These are phyloP conservation scores for Thraustotheca clavata DNA, from an alignment of 352 stramenopile species.

Conservation along the genomic window DNA sequence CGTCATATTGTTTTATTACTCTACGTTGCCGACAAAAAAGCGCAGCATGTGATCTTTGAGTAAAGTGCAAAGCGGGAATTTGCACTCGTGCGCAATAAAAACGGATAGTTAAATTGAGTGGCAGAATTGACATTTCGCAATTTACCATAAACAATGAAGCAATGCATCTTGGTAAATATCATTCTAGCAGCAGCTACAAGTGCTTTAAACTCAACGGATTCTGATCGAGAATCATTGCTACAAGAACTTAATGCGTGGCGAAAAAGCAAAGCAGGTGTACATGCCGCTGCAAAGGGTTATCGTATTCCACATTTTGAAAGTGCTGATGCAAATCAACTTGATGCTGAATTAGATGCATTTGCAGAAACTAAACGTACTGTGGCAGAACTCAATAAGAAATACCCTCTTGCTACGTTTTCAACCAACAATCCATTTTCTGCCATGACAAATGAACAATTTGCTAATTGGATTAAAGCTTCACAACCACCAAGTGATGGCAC, in stretches of 20 bases:
- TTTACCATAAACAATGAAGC: too few relatives aligned
- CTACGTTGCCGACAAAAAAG: too few relatives aligned
- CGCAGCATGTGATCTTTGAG: too few relatives aligned
- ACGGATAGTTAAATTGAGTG: too few relatives aligned
- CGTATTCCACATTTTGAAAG: background rate
- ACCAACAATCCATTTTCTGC: slow-evolving; percentile 61
- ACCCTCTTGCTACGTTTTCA: slow-evolving; percentile 42
- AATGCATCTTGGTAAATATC: too few relatives aligned
- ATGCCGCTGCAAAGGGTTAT: background rate
- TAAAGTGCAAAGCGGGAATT: too few relatives aligned
- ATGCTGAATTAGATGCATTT: background rate
- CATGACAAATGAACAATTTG: slow-evolving; percentile 62
- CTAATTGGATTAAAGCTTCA: background rate
- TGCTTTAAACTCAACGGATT: too few relatives aligned
- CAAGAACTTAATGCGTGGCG: background rate
- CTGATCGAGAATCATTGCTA: background rate
- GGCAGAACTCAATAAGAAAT: background rate
- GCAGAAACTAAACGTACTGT: background rate
- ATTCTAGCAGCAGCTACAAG: too few relatives aligned
- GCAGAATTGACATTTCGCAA: too few relatives aligned
- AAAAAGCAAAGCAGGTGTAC: background rate
- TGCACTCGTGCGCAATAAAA: too few relatives aligned
- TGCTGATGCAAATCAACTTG: background rate
- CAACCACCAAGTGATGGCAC: background rate
- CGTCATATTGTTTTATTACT: too few relatives aligned